Percentiles rank a stretch among this genome's conserved stretches.
These are phyloP conservation scores for Polyporus arcularius DNA, from an alignment of 768 basidiomycete genomes.

Conservation along the genomic window DNA sequence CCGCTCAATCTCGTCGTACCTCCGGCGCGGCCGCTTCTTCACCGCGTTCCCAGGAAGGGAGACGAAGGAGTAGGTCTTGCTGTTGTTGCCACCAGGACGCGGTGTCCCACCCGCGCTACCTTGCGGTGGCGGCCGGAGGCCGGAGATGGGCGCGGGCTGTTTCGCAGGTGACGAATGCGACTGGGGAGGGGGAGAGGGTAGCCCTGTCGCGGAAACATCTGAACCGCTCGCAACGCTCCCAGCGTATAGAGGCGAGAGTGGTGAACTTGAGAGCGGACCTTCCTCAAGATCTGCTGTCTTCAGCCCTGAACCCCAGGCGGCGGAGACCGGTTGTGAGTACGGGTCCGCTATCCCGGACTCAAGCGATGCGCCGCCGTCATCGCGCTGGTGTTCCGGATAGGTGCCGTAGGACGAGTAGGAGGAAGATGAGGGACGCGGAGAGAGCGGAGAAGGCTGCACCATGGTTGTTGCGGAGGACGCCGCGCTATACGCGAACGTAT, in stretches of 20 bases:
- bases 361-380: slow-evolving; percentile 17
- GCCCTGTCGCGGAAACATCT: slow-evolving; percentile 18
- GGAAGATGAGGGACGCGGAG: slow-evolving; percentile 18
- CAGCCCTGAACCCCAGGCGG: slow-evolving; percentile 8
- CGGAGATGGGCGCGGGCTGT: slow-evolving; percentile 6
- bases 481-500: slow-evolving; percentile 12
- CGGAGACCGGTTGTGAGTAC: slow-evolving; percentile 6
- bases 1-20: slow-evolving; percentile 95
- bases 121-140: not conserved
- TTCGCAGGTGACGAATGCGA: slow-evolving; percentile 6
- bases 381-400: slow-evolving; percentile 18
- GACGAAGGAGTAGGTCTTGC: slow-evolving; percentile 82
- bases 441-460: slow-evolving; percentile 16
- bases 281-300: slow-evolving; percentile 25
- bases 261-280: slow-evolving; percentile 8
- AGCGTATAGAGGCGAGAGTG: slow-evolving; percentile 22
- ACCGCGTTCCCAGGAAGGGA: slow-evolving; percentile 78
- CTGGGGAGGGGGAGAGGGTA: slow-evolving; percentile 14
- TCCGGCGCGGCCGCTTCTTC: slow-evolving; percentile 80
- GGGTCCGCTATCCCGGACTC: slow-evolving; percentile 8
- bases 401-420: slow-evolving; percentile 17
- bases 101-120: slow-evolving; percentile 4
- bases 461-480: slow-evolving; percentile 8
- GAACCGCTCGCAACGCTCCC: slow-evolving; percentile 22
- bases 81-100: slow-evolving; percentile 31